A percentile compares a stretch with the other conserved stretches of the same genome.
Conservation (phyloP, 306 rosid species). For the Rosa rugosa region DNA sequence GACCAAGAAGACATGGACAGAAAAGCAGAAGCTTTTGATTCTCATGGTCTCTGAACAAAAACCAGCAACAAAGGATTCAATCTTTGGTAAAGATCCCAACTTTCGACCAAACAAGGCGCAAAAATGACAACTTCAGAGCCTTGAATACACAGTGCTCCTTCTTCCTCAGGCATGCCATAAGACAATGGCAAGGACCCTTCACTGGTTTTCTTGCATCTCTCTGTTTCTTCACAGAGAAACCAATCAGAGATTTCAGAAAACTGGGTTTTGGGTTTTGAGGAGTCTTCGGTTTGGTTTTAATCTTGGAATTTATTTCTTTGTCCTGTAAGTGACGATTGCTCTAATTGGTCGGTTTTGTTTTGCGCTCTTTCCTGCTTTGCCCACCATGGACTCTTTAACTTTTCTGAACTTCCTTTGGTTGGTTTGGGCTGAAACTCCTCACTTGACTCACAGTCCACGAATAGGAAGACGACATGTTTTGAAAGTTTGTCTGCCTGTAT, state of each 20-base stretch:
- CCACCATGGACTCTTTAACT: background rate
- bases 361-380: background rate
- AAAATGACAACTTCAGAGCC: conserved; percentile 23
- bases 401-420: background rate
- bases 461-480: background rate
- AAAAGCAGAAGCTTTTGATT: conserved; percentile 31
- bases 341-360: conserved; percentile 2
- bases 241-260: background rate
- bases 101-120: conserved; percentile 40
- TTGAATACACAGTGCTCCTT: conserved; percentile 35
- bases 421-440: background rate
- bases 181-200: conserved; percentile 30
- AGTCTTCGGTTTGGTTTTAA: background rate
- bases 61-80: conserved; percentile 21
- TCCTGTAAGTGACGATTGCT: background rate
- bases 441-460: background rate
- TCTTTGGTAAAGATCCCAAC: conserved; percentile 26
- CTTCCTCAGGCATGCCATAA: conserved; percentile 70
- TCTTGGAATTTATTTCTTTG: background rate
- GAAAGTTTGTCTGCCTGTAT: background rate
- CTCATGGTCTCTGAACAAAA: conserved; percentile 35
- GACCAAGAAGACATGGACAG: conserved; percentile 40
- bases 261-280: conserved; percentile 7
- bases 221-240: background rate
- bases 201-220: conserved; percentile 8